Evolutionary conservation across 2,329 filamentous ascomycete species (phyloP), one percentile per base, ranked within the genome.

Genomic region (Calonectria ilicicola): DNA sequence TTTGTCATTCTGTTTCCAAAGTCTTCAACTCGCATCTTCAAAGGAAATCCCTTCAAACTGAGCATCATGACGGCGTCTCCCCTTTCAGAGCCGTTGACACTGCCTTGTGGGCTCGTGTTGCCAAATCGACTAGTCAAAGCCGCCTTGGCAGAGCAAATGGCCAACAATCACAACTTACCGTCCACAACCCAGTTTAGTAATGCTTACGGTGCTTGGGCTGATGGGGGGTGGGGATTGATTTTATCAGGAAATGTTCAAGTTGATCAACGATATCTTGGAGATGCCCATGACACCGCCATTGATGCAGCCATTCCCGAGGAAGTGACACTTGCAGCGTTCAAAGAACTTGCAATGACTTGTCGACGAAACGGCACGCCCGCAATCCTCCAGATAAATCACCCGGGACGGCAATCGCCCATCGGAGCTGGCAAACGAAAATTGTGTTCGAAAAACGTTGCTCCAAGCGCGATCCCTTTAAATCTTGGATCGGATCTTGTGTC

Each of bases 71-170:
- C 70, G 26, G 66, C 69, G 12, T 21, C 76, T 19, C 32, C 67
- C 3, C 69, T 79, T 14, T 67, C 77, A 3, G 58, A 86, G 32
- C 85, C 88, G 0, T 77, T 90, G 19, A 88, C 85, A 44, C 84
- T 91, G 1, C 87, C 88, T 72, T 90, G 88, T 78, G 90, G 90
- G 1, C 83, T 92, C 29, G 85, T 83, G 0, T 79, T 92, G 3
- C 88, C 88, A 3, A 92, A 92, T 76, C 87, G 90, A 6, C 83
- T 92, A 1, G 84, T 80, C 53, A 85, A 89, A 75, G 84, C 89
- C 53, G 88, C 90, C 38, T 85, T 91, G 82, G 85, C 87, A 5
- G 87, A 90, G 74, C 74, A 75, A 5, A 80, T 87, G 78, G 82
- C 84, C 29, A 82, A 85, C 74, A 79, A 78, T 6, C 80, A 87